Conservation (phyloP, 2,329 filamentous ascomycete species). For the Pyrenochaeta sp. region DNA sequence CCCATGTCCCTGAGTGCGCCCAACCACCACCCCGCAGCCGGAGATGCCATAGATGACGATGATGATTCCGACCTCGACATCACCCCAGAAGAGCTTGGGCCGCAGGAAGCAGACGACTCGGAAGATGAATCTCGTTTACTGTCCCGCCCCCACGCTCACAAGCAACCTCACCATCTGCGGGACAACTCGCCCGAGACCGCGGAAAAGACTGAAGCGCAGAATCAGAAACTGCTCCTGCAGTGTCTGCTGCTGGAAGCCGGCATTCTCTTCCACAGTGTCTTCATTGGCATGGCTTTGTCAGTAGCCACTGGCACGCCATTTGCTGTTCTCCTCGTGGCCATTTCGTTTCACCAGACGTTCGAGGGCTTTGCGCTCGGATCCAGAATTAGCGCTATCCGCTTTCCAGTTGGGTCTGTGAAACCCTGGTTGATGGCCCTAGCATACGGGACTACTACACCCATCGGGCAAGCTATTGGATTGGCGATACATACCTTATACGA, state of each 20-base stretch:
- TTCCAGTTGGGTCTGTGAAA: slow-evolving; percentile 74
- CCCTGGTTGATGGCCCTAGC: slow-evolving; percentile 76
- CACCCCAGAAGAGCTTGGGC: slow-evolving; percentile 46
- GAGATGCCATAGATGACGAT: slow-evolving; percentile 28
- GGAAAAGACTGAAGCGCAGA: slow-evolving; percentile 54
- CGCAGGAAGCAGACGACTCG: slow-evolving; percentile 29
- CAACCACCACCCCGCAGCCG: slow-evolving; percentile 9
- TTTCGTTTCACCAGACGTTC: slow-evolving; percentile 76
- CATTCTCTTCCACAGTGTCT: slow-evolving; percentile 81
- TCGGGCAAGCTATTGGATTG: slow-evolving; percentile 60
- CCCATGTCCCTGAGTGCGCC: slow-evolving; percentile 25
- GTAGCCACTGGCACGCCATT: slow-evolving; percentile 73
- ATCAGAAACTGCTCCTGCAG: slow-evolving; percentile 72
- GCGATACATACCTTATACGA: slow-evolving; percentile 61
- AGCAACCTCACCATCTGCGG: slow-evolving; percentile 18
- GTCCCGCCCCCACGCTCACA: slow-evolving; percentile 29
- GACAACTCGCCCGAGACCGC: slow-evolving; percentile 22
- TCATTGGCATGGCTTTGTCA: slow-evolving; percentile 76
- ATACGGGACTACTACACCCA: slow-evolving; percentile 66
- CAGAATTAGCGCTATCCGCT: slow-evolving; percentile 73
- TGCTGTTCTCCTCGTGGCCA: slow-evolving; percentile 71
- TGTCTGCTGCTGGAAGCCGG: slow-evolving; percentile 79
- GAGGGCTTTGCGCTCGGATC: slow-evolving; percentile 75
- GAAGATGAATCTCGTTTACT: slow-evolving; percentile 46
- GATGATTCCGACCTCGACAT: slow-evolving; percentile 47